Evolutionary conservation across 352 stramenopile genomes (phyloP).

Genomic region (Elongisporangium prolatum): DNA sequence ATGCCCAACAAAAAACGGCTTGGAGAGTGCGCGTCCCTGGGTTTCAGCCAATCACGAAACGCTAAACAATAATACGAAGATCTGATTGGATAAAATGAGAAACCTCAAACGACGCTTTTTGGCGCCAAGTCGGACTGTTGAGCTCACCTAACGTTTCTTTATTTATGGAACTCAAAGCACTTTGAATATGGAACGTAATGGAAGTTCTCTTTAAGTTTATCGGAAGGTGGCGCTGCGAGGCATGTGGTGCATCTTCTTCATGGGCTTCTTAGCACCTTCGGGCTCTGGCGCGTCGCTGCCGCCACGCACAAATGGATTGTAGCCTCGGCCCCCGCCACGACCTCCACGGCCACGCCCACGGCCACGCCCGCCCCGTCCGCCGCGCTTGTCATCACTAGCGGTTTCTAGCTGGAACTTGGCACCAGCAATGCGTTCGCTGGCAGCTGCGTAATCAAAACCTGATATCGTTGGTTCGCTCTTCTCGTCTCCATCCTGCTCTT

Average conservation of each 20-base stretch:
- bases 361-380: slow-evolving; percentile 6
- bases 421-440: slow-evolving; percentile 31
- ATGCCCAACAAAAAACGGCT: slow-evolving; percentile 1
- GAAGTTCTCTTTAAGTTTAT: slow-evolving; percentile 27
- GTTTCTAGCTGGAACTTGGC: slow-evolving; percentile 48
- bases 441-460: slow-evolving; percentile 54
- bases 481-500: slow-evolving; percentile 15
- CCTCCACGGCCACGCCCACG: slow-evolving; percentile 6
- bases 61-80: background rate
- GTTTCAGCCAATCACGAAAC: slow-evolving; percentile 10
- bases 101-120: slow-evolving; percentile 5
- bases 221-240: slow-evolving; percentile 79
- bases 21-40: background rate
- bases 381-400: slow-evolving; percentile 18
- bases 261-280: slow-evolving; percentile 31
- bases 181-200: background rate
- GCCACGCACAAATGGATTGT: slow-evolving; percentile 74
- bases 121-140: slow-evolving; percentile 9
- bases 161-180: background rate
- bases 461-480: slow-evolving; percentile 16
- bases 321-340: slow-evolving; percentile 24
- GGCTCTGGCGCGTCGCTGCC: slow-evolving; percentile 22
- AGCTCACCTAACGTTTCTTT: background rate
- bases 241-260: slow-evolving; percentile 84
- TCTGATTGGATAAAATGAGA: slow-evolving; percentile 4